Evolutionary conservation across 495 filamentous ascomycete genomes (phyloP).

Genomic region (Penicillium lividum): DNA sequence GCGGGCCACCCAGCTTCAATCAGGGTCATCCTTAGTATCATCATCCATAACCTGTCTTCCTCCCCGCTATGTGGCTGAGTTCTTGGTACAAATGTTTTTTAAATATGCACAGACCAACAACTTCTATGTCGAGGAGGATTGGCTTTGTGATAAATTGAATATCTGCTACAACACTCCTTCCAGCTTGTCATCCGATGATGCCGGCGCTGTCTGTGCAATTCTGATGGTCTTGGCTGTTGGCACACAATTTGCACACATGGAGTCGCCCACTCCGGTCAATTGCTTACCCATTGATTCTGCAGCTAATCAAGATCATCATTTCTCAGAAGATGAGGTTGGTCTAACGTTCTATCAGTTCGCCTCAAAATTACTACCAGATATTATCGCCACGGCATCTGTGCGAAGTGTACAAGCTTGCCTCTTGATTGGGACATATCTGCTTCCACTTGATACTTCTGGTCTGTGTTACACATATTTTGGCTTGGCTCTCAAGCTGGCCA

Average conservation of each 20-base stretch:
- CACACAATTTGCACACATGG: slow-evolving; percentile 58
- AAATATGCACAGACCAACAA: slow-evolving; percentile 56
- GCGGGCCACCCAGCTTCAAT: slow-evolving; percentile 51
- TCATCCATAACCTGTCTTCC: slow-evolving; percentile 49
- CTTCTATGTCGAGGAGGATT: slow-evolving; percentile 53
- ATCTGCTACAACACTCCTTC: slow-evolving; percentile 46
- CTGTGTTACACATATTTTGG: slow-evolving; percentile 55
- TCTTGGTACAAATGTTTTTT: slow-evolving; percentile 53
- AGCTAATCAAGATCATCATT: slow-evolving; percentile 42
- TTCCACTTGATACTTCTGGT: slow-evolving; percentile 52
- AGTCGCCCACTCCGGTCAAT: slow-evolving; percentile 45
- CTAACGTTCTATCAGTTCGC: slow-evolving; percentile 55
- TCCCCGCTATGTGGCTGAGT: slow-evolving; percentile 52
- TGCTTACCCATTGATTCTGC: slow-evolving; percentile 31
- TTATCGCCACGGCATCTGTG: slow-evolving; percentile 54
- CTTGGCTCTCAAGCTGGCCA: slow-evolving; percentile 50
- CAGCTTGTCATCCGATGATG: slow-evolving; percentile 47
- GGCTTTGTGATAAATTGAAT: slow-evolving; percentile 47
- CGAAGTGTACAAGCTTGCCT: slow-evolving; percentile 55
- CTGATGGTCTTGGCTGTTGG: slow-evolving; percentile 54
- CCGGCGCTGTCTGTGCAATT: slow-evolving; percentile 47
- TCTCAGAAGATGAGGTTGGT: slow-evolving; percentile 53
- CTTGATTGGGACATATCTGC: slow-evolving; percentile 50
- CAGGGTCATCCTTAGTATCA: slow-evolving; percentile 41
- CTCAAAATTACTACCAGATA: slow-evolving; percentile 50